These are phyloP conservation scores for Trichoderma guizhouense DNA, from an alignment of 2,329 filamentous ascomycete genomes.

Conservation along the genomic window DNA sequence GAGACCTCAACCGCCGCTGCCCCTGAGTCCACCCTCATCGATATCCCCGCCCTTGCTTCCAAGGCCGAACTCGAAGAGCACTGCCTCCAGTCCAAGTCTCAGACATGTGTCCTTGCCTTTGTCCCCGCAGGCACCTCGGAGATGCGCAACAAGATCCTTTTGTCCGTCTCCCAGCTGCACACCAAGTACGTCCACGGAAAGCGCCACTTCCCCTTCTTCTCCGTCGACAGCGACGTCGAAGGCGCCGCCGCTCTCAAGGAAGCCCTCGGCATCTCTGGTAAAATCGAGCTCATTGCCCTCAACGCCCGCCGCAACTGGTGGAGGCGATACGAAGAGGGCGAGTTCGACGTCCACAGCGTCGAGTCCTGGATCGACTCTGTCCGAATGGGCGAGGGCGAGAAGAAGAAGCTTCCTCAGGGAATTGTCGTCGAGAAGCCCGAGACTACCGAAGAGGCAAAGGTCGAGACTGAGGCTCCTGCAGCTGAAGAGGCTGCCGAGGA, in stretches of 20 bases:
- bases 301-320: conserved; percentile 88
- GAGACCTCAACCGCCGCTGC: conserved; percentile 30
- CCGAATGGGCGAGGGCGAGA: conserved; percentile 79
- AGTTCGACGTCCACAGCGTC: conserved; percentile 59
- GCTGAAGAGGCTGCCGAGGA: conserved; percentile 30
- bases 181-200: conserved; percentile 68
- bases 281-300: conserved; percentile 72
- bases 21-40: conserved; percentile 42
- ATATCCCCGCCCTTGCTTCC: conserved; percentile 64
- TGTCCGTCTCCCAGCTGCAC: conserved; percentile 67
- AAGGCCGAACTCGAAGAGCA: conserved; percentile 62
- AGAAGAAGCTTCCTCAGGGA: conserved; percentile 67
- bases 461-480: conserved; percentile 26
- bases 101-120: conserved; percentile 79
- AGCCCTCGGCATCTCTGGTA: conserved; percentile 55
- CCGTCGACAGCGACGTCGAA: conserved; percentile 55
- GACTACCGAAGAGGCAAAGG: conserved; percentile 7
- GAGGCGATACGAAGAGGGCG: conserved; percentile 64
- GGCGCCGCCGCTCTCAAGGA: conserved; percentile 41
- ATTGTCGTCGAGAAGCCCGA: conserved; percentile 43
- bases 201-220: conserved; percentile 78
- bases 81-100: conserved; percentile 72
- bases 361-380: conserved; percentile 91
- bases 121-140: conserved; percentile 53
- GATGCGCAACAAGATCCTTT: conserved; percentile 55